A percentile compares a stretch with the other conserved stretches of the same genome.
These are phyloP conservation scores for Termitomyces eurrhizus DNA, from an alignment of 768 basidiomycete genomes.

Conservation along the genomic window DNA sequence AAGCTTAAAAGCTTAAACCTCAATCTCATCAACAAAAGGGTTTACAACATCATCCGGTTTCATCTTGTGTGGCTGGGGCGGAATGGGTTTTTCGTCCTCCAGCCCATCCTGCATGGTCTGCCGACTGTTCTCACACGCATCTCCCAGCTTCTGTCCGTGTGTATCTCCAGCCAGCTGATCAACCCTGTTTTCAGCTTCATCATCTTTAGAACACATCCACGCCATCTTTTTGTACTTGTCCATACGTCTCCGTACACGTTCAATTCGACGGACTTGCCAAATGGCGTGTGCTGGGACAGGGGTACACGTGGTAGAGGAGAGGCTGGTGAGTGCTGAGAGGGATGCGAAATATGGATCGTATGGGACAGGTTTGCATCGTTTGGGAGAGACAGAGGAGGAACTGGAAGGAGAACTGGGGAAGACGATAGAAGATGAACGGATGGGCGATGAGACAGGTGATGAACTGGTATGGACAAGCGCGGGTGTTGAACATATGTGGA, in stretches of 20 bases:
- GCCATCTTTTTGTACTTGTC: constrained; percentile 28
- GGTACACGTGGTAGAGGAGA: constrained; percentile 12
- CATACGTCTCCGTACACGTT: constrained; percentile 28
- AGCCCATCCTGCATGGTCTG: not conserved
- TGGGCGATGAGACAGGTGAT: constrained; percentile 10
- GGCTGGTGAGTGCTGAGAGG: constrained; percentile 10
- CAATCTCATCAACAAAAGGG: constrained; percentile 28
- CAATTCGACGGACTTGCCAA: constrained; percentile 30
- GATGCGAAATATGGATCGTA: constrained; percentile 16
- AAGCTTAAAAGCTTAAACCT: constrained; percentile 16
- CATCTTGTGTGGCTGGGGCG: constrained; percentile 5
- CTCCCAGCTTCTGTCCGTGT: constrained; percentile 1
- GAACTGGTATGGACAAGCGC: constrained; percentile 7
- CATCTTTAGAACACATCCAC: constrained; percentile 29
- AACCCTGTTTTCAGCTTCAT: constrained; percentile 21
- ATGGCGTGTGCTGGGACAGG: constrained; percentile 32
- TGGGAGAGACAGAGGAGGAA: constrained; percentile 8
- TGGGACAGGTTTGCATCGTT: not conserved
- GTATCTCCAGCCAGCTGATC: constrained; percentile 10
- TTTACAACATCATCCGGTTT: constrained; percentile 22
- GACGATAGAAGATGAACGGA: constrained; percentile 10
- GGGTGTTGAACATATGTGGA: constrained; percentile 7
- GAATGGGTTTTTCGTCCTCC: not conserved
- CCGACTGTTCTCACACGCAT: not conserved
- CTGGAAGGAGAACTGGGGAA: constrained; percentile 4